Base-by-base conservation (phyloP, 495 filamentous ascomycete genomes). In the Annulohypoxylon bovei region DNA sequence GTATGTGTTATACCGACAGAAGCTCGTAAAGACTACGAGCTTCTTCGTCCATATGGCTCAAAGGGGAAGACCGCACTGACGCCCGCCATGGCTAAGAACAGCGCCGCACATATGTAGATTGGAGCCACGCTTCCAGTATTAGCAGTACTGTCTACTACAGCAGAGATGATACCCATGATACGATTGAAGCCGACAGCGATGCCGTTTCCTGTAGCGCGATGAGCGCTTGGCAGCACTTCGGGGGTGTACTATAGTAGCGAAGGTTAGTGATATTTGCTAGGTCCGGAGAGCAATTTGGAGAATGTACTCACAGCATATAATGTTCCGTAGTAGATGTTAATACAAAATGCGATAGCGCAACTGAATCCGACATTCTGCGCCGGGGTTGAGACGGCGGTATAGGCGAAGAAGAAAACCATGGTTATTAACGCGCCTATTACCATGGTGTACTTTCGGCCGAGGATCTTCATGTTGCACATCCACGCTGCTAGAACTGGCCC, bases 301-400 rank as follows among this genome's bases (percentile, higher is more conserved):
- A 6, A 53, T n/a, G 16, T 35, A 68, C 70, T 46, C 52, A 72
- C 70, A 7, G 90, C 90, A 65, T 92, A 93, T 14, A 92, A 80
- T 0, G 85, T 88, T n/a, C 88, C 88, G 68, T 92, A 92, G 76
- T 91, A 92, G 35, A 92, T 86, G 52, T 92, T 91, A 55, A 91
- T 75, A 50, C 84, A 89, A 76, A 91, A 91, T 16, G 79, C 86
- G 73, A 92, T 89, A 22, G 85, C 80, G 68, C 89, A 92, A 6
- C 83, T 89, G 70, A 92, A 90, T 0, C 83, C 90, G 1, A 90
- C 71, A 49, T 92, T 87, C 74, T 91, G 81, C n/a, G 78, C 75
- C 2, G 82, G 77, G 7, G 81, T 89, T 22, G 84, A 81, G 20
- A 92, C 87, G 59, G 86, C 78, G 0, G 89, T 91, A 71, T 92